Conservation (phyloP, 1,284 basidiomycete species). For the Pseudomicrostroma phylloplanum region DNA sequence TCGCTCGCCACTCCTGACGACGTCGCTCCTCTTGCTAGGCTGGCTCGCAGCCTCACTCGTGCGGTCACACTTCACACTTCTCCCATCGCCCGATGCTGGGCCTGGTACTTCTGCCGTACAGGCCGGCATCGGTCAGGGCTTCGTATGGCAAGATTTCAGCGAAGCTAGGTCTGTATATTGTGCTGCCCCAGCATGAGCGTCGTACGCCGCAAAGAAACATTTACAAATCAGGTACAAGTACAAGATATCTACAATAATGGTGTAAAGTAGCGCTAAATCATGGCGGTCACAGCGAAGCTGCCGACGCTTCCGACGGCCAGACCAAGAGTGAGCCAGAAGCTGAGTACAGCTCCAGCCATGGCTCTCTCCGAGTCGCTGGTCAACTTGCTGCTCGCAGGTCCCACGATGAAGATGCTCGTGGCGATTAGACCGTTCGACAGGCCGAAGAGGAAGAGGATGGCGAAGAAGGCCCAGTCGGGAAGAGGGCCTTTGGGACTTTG, state of each 20-base stretch:
- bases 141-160: no score
- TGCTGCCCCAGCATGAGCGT: no score
- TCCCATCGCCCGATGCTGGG: not conserved
- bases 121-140: no score
- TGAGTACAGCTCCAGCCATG: conserved; percentile 32
- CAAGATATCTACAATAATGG: no score
- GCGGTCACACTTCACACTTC: not conserved
- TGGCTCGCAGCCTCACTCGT: conserved; percentile 59
- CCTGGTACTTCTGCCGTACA: not conserved
- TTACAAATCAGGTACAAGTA: no score
- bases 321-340: conserved; percentile 41
- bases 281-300: conserved; percentile 18
- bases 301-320: conserved; percentile 32
- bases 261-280: not conserved
- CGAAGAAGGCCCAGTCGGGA: conserved; percentile 24
- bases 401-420: conserved; percentile 37
- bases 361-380: conserved; percentile 13
- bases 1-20: conserved; percentile 51
- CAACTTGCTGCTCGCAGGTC: conserved; percentile 23
- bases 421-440: conserved; percentile 36
- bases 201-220: no score
- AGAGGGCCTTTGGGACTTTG: not conserved
- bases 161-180: no score
- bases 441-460: conserved; percentile 30
- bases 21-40: conserved; percentile 66